These are phyloP conservation scores for Avena atlantica DNA, from an alignment of 176 grass and related monocot species.

Conservation along the genomic window DNA sequence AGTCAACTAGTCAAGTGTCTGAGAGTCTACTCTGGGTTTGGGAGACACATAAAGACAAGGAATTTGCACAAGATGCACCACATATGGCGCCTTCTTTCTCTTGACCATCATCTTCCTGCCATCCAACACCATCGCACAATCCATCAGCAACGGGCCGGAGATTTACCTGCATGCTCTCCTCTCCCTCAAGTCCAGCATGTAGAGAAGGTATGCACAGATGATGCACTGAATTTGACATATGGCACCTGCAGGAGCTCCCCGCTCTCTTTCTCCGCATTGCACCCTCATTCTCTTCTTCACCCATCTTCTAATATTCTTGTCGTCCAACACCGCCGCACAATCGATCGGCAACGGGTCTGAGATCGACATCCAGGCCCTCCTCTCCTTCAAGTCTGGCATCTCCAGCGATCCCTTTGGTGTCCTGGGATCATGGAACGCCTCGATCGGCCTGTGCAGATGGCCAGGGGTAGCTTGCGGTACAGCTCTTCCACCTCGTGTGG, in stretches of 20 bases:
- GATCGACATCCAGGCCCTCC: slow-evolving; percentile 28
- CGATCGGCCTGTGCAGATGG: slow-evolving; percentile 46
- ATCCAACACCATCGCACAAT: no score
- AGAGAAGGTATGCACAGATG: background rate
- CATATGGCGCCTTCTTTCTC: no score
- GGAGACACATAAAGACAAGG: background rate
- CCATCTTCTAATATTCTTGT: background rate
- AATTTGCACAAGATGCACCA: background rate
- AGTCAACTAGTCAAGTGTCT: no score
- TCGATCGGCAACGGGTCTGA: background rate
- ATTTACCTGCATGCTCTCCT: no score
- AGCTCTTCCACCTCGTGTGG: background rate
- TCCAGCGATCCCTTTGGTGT: background rate
- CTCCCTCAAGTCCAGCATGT: background rate
- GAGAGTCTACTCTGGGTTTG: no score
- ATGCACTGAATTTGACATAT: background rate
- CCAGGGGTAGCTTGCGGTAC: slow-evolving; percentile 38
- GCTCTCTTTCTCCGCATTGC: background rate
- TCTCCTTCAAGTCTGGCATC: slow-evolving; percentile 48
- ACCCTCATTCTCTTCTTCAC: background rate
- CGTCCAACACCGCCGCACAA: background rate
- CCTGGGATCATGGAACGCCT: slow-evolving; percentile 7
- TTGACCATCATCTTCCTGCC: no score
- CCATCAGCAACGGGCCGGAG: no score
- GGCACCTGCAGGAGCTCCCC: background rate